Conservation (phyloP, 192 early-diverging fungal species). For the Kappamyces sp. region DNA sequence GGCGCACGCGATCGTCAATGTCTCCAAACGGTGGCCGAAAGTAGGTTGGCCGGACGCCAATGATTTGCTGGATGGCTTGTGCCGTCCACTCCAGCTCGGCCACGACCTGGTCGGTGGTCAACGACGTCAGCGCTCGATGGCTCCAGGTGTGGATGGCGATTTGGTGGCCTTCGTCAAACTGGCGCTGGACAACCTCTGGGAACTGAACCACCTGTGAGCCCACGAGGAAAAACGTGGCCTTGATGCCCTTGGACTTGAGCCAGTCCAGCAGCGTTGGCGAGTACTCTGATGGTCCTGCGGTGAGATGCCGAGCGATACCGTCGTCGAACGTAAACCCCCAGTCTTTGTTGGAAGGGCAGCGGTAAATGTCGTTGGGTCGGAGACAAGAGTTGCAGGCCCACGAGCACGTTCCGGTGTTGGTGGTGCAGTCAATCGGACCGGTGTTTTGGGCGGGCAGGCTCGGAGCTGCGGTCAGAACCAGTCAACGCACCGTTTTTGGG, state of each 20-base stretch:
- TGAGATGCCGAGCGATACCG: not conserved
- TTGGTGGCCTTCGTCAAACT: slow-evolving; percentile 47
- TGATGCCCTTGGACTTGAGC: slow-evolving; percentile 33
- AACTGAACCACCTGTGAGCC: slow-evolving; percentile 40
- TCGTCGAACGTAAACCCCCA: slow-evolving; percentile 1
- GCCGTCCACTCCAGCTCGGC: slow-evolving; percentile 58
- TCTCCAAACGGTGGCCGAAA: slow-evolving; percentile 66
- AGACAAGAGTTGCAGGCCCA: slow-evolving; percentile 6
- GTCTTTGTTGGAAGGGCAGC: not conserved
- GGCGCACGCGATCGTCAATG: slow-evolving; percentile 55
- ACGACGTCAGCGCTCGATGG: slow-evolving; percentile 45
- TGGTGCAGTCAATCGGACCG: no score
- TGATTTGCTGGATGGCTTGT: slow-evolving; percentile 36
- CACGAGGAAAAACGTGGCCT: slow-evolving; percentile 51
- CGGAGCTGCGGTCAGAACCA: no score
- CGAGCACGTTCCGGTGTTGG: not conserved
- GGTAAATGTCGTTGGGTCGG: not conserved
- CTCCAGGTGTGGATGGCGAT: slow-evolving; percentile 57
- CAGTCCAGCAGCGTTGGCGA: slow-evolving; percentile 51
- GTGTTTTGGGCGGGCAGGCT: no score
- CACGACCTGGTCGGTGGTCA: slow-evolving; percentile 53
- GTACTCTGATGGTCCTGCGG: slow-evolving; percentile 28
- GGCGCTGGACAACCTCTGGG: slow-evolving; percentile 39
- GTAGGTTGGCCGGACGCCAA: slow-evolving; percentile 50
- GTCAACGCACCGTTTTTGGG: no score